Conservation (phyloP, 2,329 filamentous ascomycete genomes). For the Phialophora verrucosa region DNA sequence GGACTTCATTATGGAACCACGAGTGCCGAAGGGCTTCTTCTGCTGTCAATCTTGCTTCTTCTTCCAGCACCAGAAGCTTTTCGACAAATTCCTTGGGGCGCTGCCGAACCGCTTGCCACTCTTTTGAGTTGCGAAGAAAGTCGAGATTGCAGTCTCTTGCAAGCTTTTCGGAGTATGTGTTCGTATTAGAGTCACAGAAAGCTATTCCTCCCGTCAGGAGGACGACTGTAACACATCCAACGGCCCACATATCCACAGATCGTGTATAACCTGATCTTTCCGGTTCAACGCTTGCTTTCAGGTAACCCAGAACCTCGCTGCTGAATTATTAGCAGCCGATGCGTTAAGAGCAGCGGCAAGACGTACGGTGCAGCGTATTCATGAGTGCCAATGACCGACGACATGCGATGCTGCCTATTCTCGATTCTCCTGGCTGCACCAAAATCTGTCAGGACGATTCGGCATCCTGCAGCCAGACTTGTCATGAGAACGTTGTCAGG, state of each 20-base stretch:
- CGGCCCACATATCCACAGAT: conserved; percentile 66
- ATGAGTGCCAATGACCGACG: conserved; percentile 59
- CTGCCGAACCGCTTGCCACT: conserved; percentile 52
- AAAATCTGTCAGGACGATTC: conserved; percentile 67
- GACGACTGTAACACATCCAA: conserved; percentile 61
- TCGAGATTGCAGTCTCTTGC: conserved; percentile 51
- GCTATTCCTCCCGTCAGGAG: conserved; percentile 59
- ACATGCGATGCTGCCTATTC: conserved; percentile 54
- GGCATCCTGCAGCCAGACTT: conserved; percentile 55
- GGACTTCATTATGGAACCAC: conserved; percentile 62
- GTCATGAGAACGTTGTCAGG: conserved; percentile 68
- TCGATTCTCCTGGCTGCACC: conserved; percentile 56
- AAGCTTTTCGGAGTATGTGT: conserved; percentile 41
- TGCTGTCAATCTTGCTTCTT: conserved; percentile 57
- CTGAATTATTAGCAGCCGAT: conserved; percentile 16
- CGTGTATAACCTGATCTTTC: conserved; percentile 54
- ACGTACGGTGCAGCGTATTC: conserved; percentile 66
- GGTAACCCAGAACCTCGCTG: conserved; percentile 39
- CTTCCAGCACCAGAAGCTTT: conserved; percentile 57
- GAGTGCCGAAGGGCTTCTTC: conserved; percentile 59
- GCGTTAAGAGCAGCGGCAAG: not conserved
- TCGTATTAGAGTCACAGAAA: conserved; percentile 50
- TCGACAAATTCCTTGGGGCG: conserved; percentile 61
- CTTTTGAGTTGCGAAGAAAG: conserved; percentile 50
- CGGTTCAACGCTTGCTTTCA: conserved; percentile 32